Evolutionary conservation across 2,329 filamentous ascomycete genomes (phyloP).

Genomic region (Colletotrichum destructivum): DNA sequence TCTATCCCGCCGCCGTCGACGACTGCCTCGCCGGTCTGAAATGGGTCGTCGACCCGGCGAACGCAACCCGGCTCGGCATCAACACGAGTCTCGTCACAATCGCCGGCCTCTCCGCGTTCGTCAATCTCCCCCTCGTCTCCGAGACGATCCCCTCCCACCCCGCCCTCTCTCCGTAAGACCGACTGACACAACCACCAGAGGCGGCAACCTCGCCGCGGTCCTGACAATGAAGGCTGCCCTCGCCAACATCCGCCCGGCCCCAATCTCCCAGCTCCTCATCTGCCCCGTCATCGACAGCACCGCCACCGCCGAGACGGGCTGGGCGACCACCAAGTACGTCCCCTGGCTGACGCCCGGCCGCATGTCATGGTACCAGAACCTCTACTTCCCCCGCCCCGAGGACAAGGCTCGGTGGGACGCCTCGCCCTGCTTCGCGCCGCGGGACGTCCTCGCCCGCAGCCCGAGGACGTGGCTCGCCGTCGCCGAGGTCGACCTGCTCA

Average conservation of each 20-base stretch:
- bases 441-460: slow-evolving; percentile 45
- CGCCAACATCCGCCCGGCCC: neutral
- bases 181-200: slow-evolving; percentile 24
- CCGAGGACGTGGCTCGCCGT: slow-evolving; percentile 52
- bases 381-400: slow-evolving; percentile 50
- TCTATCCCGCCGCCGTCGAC: slow-evolving; percentile 53
- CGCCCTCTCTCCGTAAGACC: neutral
- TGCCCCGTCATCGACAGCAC: slow-evolving; percentile 55
- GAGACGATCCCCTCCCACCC: too few species aligned
- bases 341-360: slow-evolving; percentile 53
- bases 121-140: neutral
- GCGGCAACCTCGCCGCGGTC: slow-evolving; percentile 43
- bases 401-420: slow-evolving; percentile 50
- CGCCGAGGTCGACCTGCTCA: slow-evolving; percentile 52
- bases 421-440: slow-evolving; percentile 50
- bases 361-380: slow-evolving; percentile 55
- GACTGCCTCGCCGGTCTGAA: slow-evolving; percentile 51
- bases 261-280: slow-evolving; percentile 44
- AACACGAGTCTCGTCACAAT: slow-evolving; percentile 48
- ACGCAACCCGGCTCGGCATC: slow-evolving; percentile 45
- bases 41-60: slow-evolving; percentile 46
- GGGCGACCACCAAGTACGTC: slow-evolving; percentile 43
- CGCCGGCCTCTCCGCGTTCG: slow-evolving; percentile 50
- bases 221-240: slow-evolving; percentile 42
- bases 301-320: slow-evolving; percentile 46